These are phyloP conservation scores for Solanum megistacrolobum DNA, from an alignment of 257 asterid genomes.

Conservation along the genomic window DNA sequence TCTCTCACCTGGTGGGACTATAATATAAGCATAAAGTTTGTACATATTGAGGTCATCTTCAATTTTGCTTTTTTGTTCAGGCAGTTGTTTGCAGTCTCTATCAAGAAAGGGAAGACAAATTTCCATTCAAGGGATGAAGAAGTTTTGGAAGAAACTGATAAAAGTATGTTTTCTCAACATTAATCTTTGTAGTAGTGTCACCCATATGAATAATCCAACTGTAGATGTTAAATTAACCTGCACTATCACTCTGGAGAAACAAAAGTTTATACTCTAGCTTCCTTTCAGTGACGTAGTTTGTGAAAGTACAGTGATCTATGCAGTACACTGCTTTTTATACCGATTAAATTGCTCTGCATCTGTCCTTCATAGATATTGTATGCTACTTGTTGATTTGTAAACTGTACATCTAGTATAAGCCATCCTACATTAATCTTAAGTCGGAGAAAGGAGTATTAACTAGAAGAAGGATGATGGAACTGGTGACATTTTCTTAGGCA, in stretches of 20 bases:
- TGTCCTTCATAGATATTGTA: neutral
- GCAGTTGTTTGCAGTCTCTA: conserved; percentile 84
- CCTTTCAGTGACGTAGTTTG: neutral
- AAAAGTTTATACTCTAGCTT: neutral
- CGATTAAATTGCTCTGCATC: neutral
- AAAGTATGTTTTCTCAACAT: conserved; percentile 37
- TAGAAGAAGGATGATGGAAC: neutral
- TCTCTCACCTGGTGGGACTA: conserved; percentile 66
- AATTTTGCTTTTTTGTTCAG: conserved; percentile 15
- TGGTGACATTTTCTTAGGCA: neutral
- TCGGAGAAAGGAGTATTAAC: neutral
- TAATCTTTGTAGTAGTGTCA: neutral
- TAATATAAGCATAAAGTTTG: conserved; percentile 26
- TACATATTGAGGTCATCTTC: neutral
- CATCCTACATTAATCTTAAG: neutral
- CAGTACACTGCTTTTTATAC: neutral
- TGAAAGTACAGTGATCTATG: neutral
- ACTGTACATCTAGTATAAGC: neutral
- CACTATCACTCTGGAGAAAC: neutral
- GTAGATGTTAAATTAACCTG: neutral
- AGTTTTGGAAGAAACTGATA: conserved; percentile 52
- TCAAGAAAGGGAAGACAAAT: conserved; percentile 49
- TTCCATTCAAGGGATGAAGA: conserved; percentile 92
- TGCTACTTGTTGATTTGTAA: neutral
- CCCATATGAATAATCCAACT: neutral